A percentile compares a stretch with the other conserved stretches of the same genome.
Conservation (phyloP, 495 filamentous ascomycete genomes). For the Talaromyces trachyspermus region DNA sequence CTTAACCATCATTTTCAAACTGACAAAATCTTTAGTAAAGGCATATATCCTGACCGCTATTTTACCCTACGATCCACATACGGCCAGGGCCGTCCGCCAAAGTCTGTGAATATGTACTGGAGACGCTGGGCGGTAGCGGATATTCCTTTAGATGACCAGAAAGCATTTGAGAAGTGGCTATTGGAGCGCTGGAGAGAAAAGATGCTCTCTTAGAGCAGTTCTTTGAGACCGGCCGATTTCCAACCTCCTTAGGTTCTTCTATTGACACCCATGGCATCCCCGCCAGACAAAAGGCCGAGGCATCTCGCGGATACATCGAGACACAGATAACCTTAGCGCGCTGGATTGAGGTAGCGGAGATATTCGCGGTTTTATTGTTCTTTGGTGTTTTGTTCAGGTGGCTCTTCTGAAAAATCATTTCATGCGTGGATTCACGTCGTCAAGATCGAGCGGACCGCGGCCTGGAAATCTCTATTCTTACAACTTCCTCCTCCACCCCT, state of each 20-base stretch:
- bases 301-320: slow-evolving; percentile 48
- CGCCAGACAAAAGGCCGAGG: slow-evolving; percentile 24
- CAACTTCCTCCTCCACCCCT: too few relatives aligned
- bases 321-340: slow-evolving; percentile 46
- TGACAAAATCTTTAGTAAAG: slow-evolving; percentile 31
- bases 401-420: neutral
- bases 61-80: slow-evolving; percentile 59
- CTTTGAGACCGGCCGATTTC: slow-evolving; percentile 52
- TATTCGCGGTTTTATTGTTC: slow-evolving; percentile 40
- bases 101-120: slow-evolving; percentile 67
- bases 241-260: slow-evolving; percentile 44
- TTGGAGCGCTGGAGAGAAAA: slow-evolving; percentile 55
- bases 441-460: too few relatives aligned
- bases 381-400: neutral
- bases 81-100: slow-evolving; percentile 58
- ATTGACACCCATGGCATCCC: slow-evolving; percentile 30
- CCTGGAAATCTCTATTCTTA: too few relatives aligned
- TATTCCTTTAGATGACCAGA: slow-evolving; percentile 52
- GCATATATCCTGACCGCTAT: slow-evolving; percentile 56
- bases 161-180: slow-evolving; percentile 53
- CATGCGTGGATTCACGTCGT: neutral
- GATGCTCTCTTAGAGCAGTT: slow-evolving; percentile 53
- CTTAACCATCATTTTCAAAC: slow-evolving; percentile 7
- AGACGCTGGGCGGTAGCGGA: slow-evolving; percentile 48
- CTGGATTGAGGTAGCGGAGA: slow-evolving; percentile 48